Evolutionary conservation across 768 basidiomycete species (phyloP).

Genomic region (Lentinula aciculospora): DNA sequence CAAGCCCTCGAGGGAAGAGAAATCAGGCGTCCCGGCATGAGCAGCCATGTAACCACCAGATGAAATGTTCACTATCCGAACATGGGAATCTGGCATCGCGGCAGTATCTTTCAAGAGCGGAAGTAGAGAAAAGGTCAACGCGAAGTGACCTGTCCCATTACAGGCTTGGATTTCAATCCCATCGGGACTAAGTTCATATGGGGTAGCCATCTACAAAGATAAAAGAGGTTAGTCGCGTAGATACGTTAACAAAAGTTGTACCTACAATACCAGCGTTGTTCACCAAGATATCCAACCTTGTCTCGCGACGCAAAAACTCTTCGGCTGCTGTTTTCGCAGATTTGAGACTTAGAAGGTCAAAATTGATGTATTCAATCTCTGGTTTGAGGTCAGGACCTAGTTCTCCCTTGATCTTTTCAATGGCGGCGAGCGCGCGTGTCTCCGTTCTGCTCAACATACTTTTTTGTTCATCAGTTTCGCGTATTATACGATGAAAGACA

Average conservation of each 20-base stretch:
- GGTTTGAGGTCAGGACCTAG: slow-evolving; percentile 1
- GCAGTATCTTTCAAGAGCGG: slow-evolving; percentile 5
- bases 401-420: slow-evolving; percentile 2
- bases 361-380: slow-evolving; percentile 4
- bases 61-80: slow-evolving; percentile 7
- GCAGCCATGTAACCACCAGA: slow-evolving; percentile 1
- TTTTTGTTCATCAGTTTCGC: background rate
- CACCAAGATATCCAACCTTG: slow-evolving; percentile 10
- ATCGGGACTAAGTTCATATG: slow-evolving; percentile 6
- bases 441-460: slow-evolving; percentile 3
- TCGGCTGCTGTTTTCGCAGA: slow-evolving; percentile 9
- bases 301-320: slow-evolving; percentile 5
- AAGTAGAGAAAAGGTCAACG: slow-evolving; percentile 6
- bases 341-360: slow-evolving; percentile 6
- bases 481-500: too few relatives aligned
- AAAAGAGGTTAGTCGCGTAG: background rate
- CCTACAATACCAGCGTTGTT: slow-evolving; percentile 11
- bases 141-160: slow-evolving; percentile 7
- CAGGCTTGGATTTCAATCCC: slow-evolving; percentile 10
- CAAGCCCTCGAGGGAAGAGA: slow-evolving; percentile 4
- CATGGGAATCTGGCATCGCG: slow-evolving; percentile 4
- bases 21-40: background rate
- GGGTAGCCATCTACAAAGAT: background rate
- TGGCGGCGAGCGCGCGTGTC: slow-evolving; percentile 4
- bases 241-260: background rate